A percentile compares a stretch with the other conserved stretches of the same genome.
Conservation (phyloP, 768 basidiomycete species). For the Ramaria sp. region DNA sequence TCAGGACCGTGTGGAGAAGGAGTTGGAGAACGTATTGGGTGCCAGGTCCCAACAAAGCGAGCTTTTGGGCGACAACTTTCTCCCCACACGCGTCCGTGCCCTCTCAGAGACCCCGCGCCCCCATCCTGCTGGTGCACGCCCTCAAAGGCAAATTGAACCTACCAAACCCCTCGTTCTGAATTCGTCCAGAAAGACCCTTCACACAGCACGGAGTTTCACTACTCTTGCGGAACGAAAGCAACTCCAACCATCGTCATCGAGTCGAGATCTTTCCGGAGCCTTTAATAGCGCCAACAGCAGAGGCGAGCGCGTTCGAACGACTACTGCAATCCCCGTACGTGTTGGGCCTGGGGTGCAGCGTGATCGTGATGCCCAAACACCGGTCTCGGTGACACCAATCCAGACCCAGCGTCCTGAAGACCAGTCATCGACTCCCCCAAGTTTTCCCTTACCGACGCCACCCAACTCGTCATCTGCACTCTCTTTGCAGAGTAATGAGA, state of each 20-base stretch:
- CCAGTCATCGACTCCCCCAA: background rate
- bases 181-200: background rate
- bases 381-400: background rate
- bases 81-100: background rate
- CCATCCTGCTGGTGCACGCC: background rate
- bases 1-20: background rate
- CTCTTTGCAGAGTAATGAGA: background rate
- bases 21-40: background rate
- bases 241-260: background rate
- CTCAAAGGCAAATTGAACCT: background rate
- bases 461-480: slow-evolving; percentile 5
- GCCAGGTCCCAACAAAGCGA: background rate
- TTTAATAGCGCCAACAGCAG: background rate
- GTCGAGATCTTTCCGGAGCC: background rate
- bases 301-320: background rate
- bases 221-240: background rate
- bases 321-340: background rate
- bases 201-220: background rate
- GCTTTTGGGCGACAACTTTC: background rate
- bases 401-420: background rate
- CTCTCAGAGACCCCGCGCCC: background rate
- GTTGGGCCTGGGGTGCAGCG: background rate
- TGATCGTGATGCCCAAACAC: background rate
- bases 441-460: slow-evolving; percentile 6
- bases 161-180: background rate